Percentiles rank a stretch among this genome's conserved stretches.
These are phyloP conservation scores for Cutaneotrichosporon cutaneum DNA, from an alignment of 1,284 basidiomycete species.

Conservation along the genomic window DNA sequence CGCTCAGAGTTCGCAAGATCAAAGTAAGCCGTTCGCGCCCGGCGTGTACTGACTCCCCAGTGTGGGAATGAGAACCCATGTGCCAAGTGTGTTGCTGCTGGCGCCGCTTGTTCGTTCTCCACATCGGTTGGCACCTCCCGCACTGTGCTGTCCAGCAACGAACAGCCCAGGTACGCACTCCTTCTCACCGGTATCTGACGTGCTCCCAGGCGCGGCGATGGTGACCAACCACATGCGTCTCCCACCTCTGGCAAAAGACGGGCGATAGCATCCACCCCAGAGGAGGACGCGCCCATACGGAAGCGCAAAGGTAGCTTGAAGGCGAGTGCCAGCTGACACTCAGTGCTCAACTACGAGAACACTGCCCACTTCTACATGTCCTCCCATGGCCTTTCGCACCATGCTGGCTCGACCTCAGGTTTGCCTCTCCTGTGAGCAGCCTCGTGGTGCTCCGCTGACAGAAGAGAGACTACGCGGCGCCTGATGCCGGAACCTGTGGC, in stretches of 20 bases:
- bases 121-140: constrained; percentile 10
- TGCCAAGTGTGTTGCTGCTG: constrained; percentile 18
- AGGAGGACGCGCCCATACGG: background rate
- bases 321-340: background rate
- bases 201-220: background rate
- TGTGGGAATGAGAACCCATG: constrained; percentile 23
- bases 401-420: constrained; percentile 24
- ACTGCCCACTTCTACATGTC: constrained; percentile 23
- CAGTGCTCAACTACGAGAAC: constrained; percentile 11
- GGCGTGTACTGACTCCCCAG: background rate
- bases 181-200: background rate
- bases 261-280: background rate
- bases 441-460: background rate
- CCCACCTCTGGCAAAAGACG: background rate
- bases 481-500: background rate
- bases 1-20: constrained; percentile 15
- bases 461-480: constrained; percentile 8
- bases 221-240: background rate
- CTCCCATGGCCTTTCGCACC: constrained; percentile 17
- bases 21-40: constrained; percentile 8
- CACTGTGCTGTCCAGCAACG: constrained; percentile 12
- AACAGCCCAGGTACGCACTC: constrained; percentile 12
- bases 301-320: constrained; percentile 8
- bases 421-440: constrained; percentile 22
- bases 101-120: constrained; percentile 16